A percentile compares a stretch with the other conserved stretches of the same genome.
Conservation (phyloP, 2,329 filamentous ascomycete species). For the Thelonectria olida region DNA sequence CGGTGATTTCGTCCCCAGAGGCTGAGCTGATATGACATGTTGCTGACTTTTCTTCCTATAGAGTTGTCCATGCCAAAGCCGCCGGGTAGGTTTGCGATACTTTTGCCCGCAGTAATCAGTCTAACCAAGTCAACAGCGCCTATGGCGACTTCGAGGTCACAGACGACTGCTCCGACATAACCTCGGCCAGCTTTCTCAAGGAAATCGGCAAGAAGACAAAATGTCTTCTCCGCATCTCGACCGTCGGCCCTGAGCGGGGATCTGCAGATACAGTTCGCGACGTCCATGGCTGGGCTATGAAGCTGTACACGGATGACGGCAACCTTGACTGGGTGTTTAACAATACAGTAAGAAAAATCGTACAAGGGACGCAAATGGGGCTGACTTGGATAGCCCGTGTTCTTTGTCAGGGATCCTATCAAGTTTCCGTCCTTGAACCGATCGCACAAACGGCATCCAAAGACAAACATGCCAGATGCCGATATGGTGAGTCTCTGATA, state of each 20-base stretch:
- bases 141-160: constrained; percentile 70
- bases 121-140: too few relatives aligned
- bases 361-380: too few relatives aligned
- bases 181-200: constrained; percentile 61
- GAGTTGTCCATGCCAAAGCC: constrained; percentile 45
- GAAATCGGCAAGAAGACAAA: constrained; percentile 63
- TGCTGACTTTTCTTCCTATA: too few relatives aligned
- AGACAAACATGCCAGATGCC: constrained; percentile 75
- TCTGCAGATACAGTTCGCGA: constrained; percentile 75
- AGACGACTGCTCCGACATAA: constrained; percentile 64
- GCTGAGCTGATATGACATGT: too few relatives aligned
- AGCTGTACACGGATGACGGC: constrained; percentile 73
- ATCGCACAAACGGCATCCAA: constrained; percentile 80
- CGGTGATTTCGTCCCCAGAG: too few relatives aligned
- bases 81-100: too few relatives aligned
- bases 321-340: constrained; percentile 80
- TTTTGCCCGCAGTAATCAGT: too few relatives aligned
- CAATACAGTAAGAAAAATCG: constrained; percentile 70
- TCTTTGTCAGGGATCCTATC: constrained; percentile 79
- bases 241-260: constrained; percentile 73
- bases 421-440: constrained; percentile 83
- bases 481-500: constrained; percentile 54
- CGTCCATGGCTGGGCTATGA: constrained; percentile 72
- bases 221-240: constrained; percentile 74
- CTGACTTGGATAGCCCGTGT: constrained; percentile 68